These are phyloP conservation scores for Huntiella bhutanensis DNA, from an alignment of 2,329 filamentous ascomycete species.

Conservation along the genomic window DNA sequence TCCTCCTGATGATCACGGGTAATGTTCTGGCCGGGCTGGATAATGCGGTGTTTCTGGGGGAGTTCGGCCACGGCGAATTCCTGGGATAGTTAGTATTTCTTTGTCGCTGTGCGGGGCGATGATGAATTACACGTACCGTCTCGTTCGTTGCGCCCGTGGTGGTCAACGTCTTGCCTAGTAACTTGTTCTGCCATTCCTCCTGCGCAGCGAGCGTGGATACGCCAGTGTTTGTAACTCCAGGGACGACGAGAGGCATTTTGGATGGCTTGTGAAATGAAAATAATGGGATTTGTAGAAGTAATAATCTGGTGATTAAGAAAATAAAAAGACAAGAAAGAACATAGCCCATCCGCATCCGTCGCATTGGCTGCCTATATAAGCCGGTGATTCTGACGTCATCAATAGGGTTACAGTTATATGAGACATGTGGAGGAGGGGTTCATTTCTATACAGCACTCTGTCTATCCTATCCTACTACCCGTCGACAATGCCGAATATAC, in stretches of 20 bases:
- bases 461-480: conserved; percentile 10
- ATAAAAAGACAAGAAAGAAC: not conserved
- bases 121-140: conserved; percentile 24
- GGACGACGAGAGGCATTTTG: conserved; percentile 45
- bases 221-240: conserved; percentile 23
- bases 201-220: conserved; percentile 29
- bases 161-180: conserved; percentile 43
- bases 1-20: conserved; percentile 36
- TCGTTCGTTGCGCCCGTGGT: conserved; percentile 26
- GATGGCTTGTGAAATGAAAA: no score
- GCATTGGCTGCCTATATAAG: no score
- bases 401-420: no score
- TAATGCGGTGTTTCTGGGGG: conserved; percentile 35
- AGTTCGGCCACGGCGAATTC: conserved; percentile 42
- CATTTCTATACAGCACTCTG: not conserved
- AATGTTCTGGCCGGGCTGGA: conserved; percentile 36
- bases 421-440: not conserved
- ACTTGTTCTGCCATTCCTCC: conserved; percentile 34
- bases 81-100: conserved; percentile 19
- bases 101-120: not conserved
- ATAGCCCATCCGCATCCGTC: no score
- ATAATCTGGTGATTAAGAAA: not conserved
- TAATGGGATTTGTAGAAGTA: no score
- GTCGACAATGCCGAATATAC: conserved; percentile 17
- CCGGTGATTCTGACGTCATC: no score